These are phyloP conservation scores for Kwoniella sp. DNA, from an alignment of 768 basidiomycete genomes.

Conservation along the genomic window DNA sequence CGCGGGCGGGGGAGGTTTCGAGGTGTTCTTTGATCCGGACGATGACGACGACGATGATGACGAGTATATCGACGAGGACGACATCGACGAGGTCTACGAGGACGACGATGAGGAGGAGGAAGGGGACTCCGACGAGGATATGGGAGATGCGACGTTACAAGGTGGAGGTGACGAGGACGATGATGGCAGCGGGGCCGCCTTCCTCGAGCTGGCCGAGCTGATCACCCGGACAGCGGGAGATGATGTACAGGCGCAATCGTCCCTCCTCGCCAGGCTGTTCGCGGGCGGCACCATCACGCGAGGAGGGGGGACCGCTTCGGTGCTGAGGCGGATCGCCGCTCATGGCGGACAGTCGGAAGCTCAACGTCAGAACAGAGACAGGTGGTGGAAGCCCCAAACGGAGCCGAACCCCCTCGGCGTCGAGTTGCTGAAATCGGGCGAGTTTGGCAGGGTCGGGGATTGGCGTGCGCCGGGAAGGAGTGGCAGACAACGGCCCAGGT, in stretches of 20 bases:
- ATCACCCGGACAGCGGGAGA: constrained; percentile 11
- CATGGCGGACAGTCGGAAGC: not conserved
- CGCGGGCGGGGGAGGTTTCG: constrained; percentile 16
- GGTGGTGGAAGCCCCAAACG: constrained; percentile 37
- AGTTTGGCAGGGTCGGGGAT: constrained; percentile 43
- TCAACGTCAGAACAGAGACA: constrained; percentile 13
- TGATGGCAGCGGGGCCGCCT: constrained; percentile 9
- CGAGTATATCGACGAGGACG: constrained; percentile 19
- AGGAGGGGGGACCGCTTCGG: not conserved
- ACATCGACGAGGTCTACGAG: constrained; percentile 18
- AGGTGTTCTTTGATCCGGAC: constrained; percentile 13
- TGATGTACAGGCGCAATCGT: constrained; percentile 14
- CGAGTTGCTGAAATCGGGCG: constrained; percentile 32
- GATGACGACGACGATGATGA: constrained; percentile 26
- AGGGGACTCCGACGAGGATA: constrained; percentile 16
- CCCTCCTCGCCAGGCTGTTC: constrained; percentile 22
- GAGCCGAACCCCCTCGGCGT: constrained; percentile 31
- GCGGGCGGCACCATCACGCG: constrained; percentile 6
- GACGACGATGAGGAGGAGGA: constrained; percentile 20
- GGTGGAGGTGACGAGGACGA: constrained; percentile 2
- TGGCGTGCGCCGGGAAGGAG: constrained; percentile 14
- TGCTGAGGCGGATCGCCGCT: not conserved
- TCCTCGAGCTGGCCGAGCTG: constrained; percentile 21
- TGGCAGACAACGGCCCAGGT: constrained; percentile 1
- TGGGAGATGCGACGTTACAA: constrained; percentile 7